phyloP scores from a whole-genome alignment of 306 rosid species.

The Malus sylvestris region DNA sequence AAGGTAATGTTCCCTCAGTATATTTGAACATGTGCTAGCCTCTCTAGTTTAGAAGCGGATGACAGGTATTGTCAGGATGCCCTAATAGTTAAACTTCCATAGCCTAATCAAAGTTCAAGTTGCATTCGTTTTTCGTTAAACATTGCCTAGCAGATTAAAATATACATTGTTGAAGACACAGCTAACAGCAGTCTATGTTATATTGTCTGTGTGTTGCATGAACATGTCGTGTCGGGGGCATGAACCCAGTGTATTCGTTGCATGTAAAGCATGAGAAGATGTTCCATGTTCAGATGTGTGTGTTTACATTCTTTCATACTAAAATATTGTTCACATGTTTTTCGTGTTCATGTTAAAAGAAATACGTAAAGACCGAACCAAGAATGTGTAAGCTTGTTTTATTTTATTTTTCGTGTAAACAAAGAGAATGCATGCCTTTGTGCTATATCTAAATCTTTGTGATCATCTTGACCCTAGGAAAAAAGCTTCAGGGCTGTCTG shows the following conservation, averaged over 20 bases:
- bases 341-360: not conserved
- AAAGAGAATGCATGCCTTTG: not conserved
- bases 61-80: not conserved
- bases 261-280: not conserved
- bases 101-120: not conserved
- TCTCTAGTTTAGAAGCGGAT: constrained; percentile 10
- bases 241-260: not conserved
- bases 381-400: not conserved
- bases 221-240: no score
- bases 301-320: not conserved
- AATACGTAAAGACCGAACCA: not conserved
- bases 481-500: not conserved
- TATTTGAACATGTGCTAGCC: constrained; percentile 2
- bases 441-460: not conserved
- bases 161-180: not conserved
- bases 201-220: not conserved
- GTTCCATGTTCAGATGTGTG: not conserved
- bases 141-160: not conserved
- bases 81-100: not conserved
- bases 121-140: not conserved
- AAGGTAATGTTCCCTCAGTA: not conserved
- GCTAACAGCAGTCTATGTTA: not conserved
- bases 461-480: not conserved
- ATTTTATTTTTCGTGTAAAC: not conserved
- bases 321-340: not conserved